phyloP scores from a whole-genome alignment of 768 basidiomycete species.

The Serendipita sp. region DNA sequence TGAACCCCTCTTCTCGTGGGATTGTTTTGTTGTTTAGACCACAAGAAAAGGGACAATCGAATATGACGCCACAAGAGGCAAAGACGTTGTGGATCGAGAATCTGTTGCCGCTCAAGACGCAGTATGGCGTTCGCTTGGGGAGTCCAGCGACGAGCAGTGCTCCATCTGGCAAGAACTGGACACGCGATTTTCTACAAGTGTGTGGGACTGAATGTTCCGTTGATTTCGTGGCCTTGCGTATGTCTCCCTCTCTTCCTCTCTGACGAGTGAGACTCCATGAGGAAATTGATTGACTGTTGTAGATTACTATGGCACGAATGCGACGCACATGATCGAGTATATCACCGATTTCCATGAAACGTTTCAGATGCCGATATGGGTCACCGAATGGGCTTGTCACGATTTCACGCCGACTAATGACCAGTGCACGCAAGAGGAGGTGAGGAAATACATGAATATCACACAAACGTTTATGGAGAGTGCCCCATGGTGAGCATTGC shows the following conservation, averaged over 20 bases:
- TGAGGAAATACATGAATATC: conserved; percentile 32
- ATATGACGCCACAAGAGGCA: conserved; percentile 33
- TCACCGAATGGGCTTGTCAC: conserved; percentile 46
- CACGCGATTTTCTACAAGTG: conserved; percentile 34
- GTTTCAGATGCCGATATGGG: conserved; percentile 29
- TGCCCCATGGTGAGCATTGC: conserved; percentile 21
- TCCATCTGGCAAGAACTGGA: conserved; percentile 38
- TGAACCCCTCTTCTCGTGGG: not conserved
- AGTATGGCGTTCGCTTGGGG: conserved; percentile 31
- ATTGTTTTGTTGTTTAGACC: conserved; percentile 16
- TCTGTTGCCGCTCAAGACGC: conserved; percentile 33
- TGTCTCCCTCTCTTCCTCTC: conserved; percentile 15
- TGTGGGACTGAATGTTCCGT: conserved; percentile 37
- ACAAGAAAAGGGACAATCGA: conserved; percentile 32
- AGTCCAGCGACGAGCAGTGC: conserved; percentile 39
- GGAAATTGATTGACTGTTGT: not conserved
- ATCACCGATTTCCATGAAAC: conserved; percentile 34
- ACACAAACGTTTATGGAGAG: conserved; percentile 41
- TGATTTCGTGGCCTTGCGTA: conserved; percentile 42
- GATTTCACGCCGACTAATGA: conserved; percentile 13
- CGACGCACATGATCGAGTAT: conserved; percentile 36
- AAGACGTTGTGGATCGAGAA: conserved; percentile 36
- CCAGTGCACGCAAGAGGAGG: conserved; percentile 33
- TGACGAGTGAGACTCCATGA: not conserved
- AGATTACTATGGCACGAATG: conserved; percentile 44